Evolutionary conservation across 257 asterid species (phyloP).

Genomic region (Datura wrightii): DNA sequence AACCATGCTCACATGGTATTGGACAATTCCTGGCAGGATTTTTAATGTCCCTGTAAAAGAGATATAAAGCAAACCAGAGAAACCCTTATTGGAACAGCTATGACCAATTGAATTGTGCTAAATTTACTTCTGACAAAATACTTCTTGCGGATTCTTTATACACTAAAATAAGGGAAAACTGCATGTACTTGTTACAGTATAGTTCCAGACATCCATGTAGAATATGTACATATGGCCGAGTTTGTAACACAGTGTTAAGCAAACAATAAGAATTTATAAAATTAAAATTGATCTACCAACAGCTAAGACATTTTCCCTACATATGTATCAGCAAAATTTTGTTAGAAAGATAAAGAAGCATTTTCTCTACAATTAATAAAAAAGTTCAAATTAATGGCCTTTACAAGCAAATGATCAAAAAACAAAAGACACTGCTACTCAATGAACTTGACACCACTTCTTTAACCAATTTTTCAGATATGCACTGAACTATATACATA

Average conservation of each 20-base stretch:
- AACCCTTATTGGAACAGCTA: not conserved
- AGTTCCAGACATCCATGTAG: too few species aligned
- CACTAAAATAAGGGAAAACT: not conserved
- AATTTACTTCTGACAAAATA: not conserved
- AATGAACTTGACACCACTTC: not conserved
- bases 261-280: not conserved
- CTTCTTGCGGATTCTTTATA: not conserved
- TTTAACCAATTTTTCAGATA: not conserved
- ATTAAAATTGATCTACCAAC: not conserved
- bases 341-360: not conserved
- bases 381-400: not conserved
- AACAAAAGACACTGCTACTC: slow-evolving; percentile 3
- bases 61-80: not conserved
- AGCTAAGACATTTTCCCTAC: not conserved
- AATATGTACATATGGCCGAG: not conserved
- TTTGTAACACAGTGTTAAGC: slow-evolving; percentile 1
- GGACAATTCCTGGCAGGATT: not conserved
- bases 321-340: not conserved
- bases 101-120: not conserved
- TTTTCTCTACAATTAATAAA: not conserved
- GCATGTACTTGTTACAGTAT: not conserved
- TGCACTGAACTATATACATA: not conserved
- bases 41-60: not conserved
- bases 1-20: not conserved
- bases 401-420: not conserved